Evolutionary conservation across 176 grass and related monocot species (phyloP), one percentile per base, ranked within the genome.

Genomic region (Metroxylon sagu): DNA sequence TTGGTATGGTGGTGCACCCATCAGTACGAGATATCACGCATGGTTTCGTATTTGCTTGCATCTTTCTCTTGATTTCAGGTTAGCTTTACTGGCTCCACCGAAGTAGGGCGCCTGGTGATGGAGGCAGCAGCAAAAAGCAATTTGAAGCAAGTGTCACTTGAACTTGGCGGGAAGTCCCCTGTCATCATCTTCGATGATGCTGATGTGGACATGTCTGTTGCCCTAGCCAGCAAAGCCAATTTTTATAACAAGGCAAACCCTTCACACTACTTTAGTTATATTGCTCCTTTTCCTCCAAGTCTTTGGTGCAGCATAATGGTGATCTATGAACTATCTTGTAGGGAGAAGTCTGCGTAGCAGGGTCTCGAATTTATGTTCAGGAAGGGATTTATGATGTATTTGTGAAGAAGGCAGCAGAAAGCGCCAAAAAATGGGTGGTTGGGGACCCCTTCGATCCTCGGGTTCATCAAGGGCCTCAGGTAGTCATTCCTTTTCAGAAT

Each of bases 331-430:
- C 15, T 30, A 23, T 23, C 21, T 23, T 52, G 4, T 73, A 95
- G 90, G 90, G 90, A 0, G 90, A 95, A 62, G 79, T 90, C 54
- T 95, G 90, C 1, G 90, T 87, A 0, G 90, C 90, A 0, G 71
- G 83, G 27, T 74, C 90, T 0, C 79, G 90, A n/a, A 79, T 95
- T 56, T 95, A 95, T 30, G 90, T 95, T 19, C 90, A 95, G 76
- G 83, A 95, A 67, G 86, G 90, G 27, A 90, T 95, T 58, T 95
- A 95, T 56, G 86, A 95, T 26, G 77, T 74, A 6, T 90, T 95
- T 52, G 77, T 90, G n/a, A 67, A 87, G 71, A 95, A 90, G 61
- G 59, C 84, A 5, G 48, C 57, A 12, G 71, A 76, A 58, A 53
- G 67, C 0, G 80, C 83, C 55, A 79, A 84, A 78, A 69, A 67